Conservation (phyloP, 176 grass and related monocot genomes). For the Chloris gayana region DNA sequence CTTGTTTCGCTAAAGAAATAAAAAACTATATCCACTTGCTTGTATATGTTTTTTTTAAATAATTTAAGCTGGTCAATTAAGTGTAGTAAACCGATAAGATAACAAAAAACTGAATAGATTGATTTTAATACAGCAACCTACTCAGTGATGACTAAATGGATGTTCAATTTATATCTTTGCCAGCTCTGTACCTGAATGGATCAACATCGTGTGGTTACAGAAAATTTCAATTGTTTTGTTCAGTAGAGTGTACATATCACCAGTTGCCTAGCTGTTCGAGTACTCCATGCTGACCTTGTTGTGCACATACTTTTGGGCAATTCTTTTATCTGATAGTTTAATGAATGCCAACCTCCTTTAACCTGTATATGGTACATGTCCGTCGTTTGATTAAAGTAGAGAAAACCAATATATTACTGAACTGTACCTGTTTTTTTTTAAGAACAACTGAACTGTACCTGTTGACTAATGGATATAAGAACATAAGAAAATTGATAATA, state of each 20-base stretch:
- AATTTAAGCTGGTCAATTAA: constrained; percentile 8
- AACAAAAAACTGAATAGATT: background rate
- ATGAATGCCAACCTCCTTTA: constrained; percentile 26
- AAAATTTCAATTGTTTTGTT: constrained; percentile 8
- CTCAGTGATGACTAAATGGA: background rate
- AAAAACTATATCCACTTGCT: background rate
- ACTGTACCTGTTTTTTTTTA: background rate
- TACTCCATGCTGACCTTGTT: constrained; percentile 26
- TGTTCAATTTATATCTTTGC: constrained; percentile 23
- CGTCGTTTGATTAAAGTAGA: background rate
- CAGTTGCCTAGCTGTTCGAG: constrained; percentile 16
- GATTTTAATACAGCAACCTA: constrained; percentile 9
- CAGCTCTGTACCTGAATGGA: constrained; percentile 27
- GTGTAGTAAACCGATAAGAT: background rate
- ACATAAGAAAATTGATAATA: background rate
- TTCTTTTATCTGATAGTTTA: background rate
- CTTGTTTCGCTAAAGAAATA: background rate
- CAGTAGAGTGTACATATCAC: background rate
- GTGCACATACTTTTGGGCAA: background rate
- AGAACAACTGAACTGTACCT: background rate
- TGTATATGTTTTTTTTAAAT: background rate
- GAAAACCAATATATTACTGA: background rate
- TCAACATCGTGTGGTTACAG: constrained; percentile 28
- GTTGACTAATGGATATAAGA: background rate
- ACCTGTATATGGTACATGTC: background rate